A percentile compares a stretch with the other conserved stretches of the same genome.
Conservation (phyloP, 805 yeast species). For the Ogataea kodamae region DNA sequence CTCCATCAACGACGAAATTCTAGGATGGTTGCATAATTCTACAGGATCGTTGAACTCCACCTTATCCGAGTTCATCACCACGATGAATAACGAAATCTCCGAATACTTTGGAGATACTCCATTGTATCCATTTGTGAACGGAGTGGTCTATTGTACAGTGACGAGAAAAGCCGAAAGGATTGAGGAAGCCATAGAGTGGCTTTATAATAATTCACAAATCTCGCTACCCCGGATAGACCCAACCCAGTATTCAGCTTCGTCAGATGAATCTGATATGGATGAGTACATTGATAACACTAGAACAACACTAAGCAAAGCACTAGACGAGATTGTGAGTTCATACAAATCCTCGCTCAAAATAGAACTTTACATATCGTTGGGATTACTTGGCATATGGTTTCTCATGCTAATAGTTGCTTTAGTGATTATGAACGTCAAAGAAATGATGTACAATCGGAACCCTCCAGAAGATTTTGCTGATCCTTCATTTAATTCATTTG, state of each 20-base stretch:
- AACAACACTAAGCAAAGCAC: slow-evolving; percentile 23
- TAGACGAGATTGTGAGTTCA: slow-evolving; percentile 30
- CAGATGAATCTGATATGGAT: slow-evolving; percentile 9
- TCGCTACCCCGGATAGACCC: slow-evolving; percentile 48
- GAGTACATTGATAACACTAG: slow-evolving; percentile 21
- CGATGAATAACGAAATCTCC: slow-evolving; percentile 57
- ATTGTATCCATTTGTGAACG: slow-evolving; percentile 56
- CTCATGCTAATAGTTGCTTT: slow-evolving; percentile 34
- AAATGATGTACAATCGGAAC: no score
- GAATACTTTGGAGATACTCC: slow-evolving; percentile 67
- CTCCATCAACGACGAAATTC: slow-evolving; percentile 56
- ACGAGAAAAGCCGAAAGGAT: slow-evolving; percentile 66
- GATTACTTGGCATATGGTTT: slow-evolving; percentile 46
- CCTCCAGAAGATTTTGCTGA: not conserved
- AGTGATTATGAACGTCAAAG: slow-evolving; percentile 13
- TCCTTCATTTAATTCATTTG: not conserved
- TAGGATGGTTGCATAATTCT: slow-evolving; percentile 62
- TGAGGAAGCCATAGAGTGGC: slow-evolving; percentile 77
- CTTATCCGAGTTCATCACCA: slow-evolving; percentile 49
- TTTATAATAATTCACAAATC: slow-evolving; percentile 58
- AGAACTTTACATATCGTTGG: slow-evolving; percentile 47
- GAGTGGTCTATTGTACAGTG: slow-evolving; percentile 75
- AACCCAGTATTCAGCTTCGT: slow-evolving; percentile 6
- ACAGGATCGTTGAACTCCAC: slow-evolving; percentile 60
- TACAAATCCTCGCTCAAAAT: slow-evolving; percentile 37